Evolutionary conservation across 305 asterid species (phyloP).

Genomic region (Solanum hybrid): DNA sequence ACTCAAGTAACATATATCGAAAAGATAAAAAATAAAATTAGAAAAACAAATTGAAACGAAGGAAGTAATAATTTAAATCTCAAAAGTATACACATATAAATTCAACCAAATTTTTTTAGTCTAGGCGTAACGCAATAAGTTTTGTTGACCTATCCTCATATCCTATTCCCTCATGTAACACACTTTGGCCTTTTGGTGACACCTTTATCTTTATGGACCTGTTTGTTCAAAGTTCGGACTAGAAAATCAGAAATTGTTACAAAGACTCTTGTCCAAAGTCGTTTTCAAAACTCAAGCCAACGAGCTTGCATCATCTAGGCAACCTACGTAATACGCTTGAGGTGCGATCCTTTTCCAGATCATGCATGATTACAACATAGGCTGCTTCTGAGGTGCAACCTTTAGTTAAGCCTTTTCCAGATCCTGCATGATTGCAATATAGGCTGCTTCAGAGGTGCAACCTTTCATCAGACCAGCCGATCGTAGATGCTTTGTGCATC

Average conservation of each 20-base stretch:
- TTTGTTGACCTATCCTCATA: neutral
- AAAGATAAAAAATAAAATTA: neutral
- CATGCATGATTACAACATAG: neutral
- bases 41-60: neutral
- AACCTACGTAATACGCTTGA: neutral
- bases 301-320: neutral
- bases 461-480: neutral
- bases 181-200: neutral
- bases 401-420: neutral
- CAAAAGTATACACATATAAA: neutral
- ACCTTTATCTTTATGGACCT: neutral
- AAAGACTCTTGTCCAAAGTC: neutral
- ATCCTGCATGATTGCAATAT: neutral
- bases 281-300: neutral
- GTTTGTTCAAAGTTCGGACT: neutral
- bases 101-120: neutral
- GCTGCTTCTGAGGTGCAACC: neutral
- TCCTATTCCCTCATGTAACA: neutral
- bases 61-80: neutral
- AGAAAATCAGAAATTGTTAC: neutral
- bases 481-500: neutral
- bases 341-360: neutral
- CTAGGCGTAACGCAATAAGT: neutral
- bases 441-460: neutral
- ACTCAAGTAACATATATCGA: neutral